A percentile compares a stretch with the other conserved stretches of the same genome.
These are phyloP conservation scores for Nicotiana noctiflora DNA, from an alignment of 257 asterid species.

Conservation along the genomic window DNA sequence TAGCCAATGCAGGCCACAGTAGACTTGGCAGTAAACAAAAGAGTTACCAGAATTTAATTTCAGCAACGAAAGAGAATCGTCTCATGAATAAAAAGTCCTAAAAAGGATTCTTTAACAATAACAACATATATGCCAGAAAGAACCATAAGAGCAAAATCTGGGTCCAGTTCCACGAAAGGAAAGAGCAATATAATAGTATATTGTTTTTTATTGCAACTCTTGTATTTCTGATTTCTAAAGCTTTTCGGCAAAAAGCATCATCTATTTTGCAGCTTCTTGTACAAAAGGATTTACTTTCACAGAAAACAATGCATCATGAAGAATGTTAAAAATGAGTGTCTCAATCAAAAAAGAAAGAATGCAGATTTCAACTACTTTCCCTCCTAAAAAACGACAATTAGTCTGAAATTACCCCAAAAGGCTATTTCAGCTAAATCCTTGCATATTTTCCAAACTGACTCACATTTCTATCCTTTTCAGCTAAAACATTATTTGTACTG, in stretches of 20 bases:
- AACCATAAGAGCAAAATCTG: neutral
- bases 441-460: neutral
- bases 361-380: neutral
- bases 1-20: neutral
- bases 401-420: neutral
- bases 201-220: neutral
- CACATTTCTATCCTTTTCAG: neutral
- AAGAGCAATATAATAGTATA: neutral
- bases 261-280: neutral
- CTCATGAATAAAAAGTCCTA: neutral
- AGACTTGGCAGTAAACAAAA: neutral
- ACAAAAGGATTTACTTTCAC: neutral
- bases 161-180: neutral
- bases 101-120: neutral
- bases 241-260: neutral
- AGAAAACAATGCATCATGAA: neutral
- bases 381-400: neutral
- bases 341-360: neutral
- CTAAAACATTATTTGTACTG: neutral
- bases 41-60: neutral
- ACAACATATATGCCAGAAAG: neutral
- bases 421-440: neutral
- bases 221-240: neutral
- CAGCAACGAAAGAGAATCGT: neutral
- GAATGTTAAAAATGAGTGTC: neutral